These are phyloP conservation scores for Cystobasidium pallidum DNA, from an alignment of 1,284 basidiomycete genomes.

Conservation along the genomic window DNA sequence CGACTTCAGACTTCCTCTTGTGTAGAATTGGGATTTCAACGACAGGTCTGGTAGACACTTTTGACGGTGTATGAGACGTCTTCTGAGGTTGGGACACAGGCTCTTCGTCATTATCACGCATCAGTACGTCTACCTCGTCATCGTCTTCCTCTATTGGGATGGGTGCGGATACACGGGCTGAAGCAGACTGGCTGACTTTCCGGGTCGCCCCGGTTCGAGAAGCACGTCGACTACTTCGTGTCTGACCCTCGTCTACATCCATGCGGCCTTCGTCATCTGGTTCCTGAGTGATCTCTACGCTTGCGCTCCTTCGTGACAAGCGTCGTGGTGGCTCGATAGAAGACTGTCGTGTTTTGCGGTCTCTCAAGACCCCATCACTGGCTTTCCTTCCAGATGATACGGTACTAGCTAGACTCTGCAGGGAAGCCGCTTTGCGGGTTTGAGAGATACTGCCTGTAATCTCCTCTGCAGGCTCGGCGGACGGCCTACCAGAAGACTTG, in stretches of 20 bases:
- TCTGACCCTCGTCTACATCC: conserved; percentile 14
- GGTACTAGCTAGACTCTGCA: conserved; percentile 10
- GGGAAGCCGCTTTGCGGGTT: conserved; percentile 16
- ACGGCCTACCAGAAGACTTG: conserved; percentile 12
- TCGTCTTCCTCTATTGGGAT: conserved; percentile 26
- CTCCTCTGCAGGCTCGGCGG: conserved; percentile 7
- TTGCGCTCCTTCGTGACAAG: conserved; percentile 29
- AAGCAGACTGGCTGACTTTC: conserved; percentile 1
- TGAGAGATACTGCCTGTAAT: neutral
- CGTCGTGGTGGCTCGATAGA: conserved; percentile 23
- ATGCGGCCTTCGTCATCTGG: conserved; percentile 44
- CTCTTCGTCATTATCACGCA: conserved; percentile 18
- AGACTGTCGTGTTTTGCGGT: conserved; percentile 5
- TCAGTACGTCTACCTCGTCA: conserved; percentile 17
- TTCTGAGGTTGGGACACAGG: neutral
- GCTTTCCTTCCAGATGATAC: neutral
- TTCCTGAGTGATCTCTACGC: conserved; percentile 45
- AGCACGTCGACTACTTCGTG: neutral
- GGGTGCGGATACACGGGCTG: neutral
- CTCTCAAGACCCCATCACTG: neutral
- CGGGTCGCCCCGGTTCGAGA: neutral
- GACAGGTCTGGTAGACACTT: neutral
- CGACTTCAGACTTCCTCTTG: conserved; percentile 9
- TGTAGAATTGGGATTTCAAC: conserved; percentile 8
- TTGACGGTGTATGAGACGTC: neutral